phyloP scores from a whole-genome alignment of 1,139 yeast genomes.

The Kazachstania sp. region DNA sequence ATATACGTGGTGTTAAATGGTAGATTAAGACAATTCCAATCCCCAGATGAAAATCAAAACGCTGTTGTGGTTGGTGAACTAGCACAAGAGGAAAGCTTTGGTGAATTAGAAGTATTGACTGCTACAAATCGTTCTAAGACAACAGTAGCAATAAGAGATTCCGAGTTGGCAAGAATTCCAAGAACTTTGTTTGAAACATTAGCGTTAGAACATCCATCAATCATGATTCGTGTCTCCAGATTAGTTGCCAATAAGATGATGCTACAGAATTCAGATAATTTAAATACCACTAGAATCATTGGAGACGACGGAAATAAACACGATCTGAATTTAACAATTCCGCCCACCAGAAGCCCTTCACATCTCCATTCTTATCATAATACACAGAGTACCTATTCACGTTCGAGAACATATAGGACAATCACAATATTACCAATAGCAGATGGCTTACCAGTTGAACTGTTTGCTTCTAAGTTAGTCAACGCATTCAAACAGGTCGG shows the following conservation, averaged over 20 bases:
- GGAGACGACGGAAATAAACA: conserved; percentile 16
- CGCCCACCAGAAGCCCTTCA: conserved; percentile 14
- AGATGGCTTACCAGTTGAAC: conserved; percentile 71
- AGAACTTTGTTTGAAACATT: conserved; percentile 78
- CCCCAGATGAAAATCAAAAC: not conserved
- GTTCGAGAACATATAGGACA: conserved; percentile 48
- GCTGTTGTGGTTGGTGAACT: conserved; percentile 54
- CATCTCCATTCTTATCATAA: conserved; percentile 12
- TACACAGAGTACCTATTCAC: conserved; percentile 10
- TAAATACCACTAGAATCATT: conserved; percentile 7
- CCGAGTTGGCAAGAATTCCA: conserved; percentile 90
- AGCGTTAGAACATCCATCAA: conserved; percentile 77
- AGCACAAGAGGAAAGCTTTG: conserved; percentile 92
- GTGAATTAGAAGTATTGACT: conserved; percentile 90
- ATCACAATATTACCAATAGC: conserved; percentile 77
- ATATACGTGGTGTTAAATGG: conserved; percentile 89
- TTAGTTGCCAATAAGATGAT: conserved; percentile 70
- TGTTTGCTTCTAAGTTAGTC: conserved; percentile 69
- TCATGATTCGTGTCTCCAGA: conserved; percentile 83
- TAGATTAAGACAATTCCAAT: conserved; percentile 58
- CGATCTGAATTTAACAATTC: conserved; percentile 21
- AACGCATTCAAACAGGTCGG: conserved; percentile 66
- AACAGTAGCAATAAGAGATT: conserved; percentile 81
- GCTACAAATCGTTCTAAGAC: conserved; percentile 68
- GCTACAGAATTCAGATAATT: conserved; percentile 9